These are phyloP conservation scores for Moniliophthora roreri DNA, from an alignment of 1,284 basidiomycete genomes.

Conservation along the genomic window DNA sequence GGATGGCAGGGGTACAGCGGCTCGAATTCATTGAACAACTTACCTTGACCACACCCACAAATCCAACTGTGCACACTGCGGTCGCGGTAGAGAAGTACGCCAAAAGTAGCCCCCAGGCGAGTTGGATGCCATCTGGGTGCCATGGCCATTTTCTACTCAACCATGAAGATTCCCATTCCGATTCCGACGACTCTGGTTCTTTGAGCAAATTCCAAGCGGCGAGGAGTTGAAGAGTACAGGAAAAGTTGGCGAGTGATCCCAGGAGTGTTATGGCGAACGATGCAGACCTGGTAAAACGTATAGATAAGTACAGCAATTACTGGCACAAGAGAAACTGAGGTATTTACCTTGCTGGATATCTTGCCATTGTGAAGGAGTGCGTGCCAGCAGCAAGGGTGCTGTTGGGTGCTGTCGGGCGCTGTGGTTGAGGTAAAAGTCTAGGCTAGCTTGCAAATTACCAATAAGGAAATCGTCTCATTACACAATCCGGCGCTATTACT, in stretches of 20 bases:
- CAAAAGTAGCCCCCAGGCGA: conserved; percentile 65
- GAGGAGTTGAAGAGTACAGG: conserved; percentile 55
- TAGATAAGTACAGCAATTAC: background rate
- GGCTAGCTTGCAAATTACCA: too few relatives aligned
- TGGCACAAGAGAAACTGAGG: background rate
- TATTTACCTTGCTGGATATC: conserved; percentile 15
- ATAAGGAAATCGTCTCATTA: too few relatives aligned
- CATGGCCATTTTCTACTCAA: conserved; percentile 40
- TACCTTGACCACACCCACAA: conserved; percentile 70
- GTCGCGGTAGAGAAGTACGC: conserved; percentile 66
- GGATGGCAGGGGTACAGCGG: background rate
- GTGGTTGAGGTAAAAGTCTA: too few relatives aligned
- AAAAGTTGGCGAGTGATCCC: conserved; percentile 54
- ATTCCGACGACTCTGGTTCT: conserved; percentile 62
- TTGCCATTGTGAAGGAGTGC: conserved; percentile 10
- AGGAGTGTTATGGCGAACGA: conserved; percentile 55
- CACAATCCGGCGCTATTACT: too few relatives aligned
- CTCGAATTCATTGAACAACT: conserved; percentile 16
- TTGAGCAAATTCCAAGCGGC: conserved; percentile 59
- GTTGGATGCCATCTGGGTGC: conserved; percentile 57
- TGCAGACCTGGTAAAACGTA: conserved; percentile 40
- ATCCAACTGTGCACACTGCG: conserved; percentile 58
- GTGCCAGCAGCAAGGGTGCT: too few relatives aligned
- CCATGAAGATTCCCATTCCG: conserved; percentile 67
- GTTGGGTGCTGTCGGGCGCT: too few relatives aligned